phyloP scores from a whole-genome alignment of 208 protist species.

The Trypanosoma avium region DNA sequence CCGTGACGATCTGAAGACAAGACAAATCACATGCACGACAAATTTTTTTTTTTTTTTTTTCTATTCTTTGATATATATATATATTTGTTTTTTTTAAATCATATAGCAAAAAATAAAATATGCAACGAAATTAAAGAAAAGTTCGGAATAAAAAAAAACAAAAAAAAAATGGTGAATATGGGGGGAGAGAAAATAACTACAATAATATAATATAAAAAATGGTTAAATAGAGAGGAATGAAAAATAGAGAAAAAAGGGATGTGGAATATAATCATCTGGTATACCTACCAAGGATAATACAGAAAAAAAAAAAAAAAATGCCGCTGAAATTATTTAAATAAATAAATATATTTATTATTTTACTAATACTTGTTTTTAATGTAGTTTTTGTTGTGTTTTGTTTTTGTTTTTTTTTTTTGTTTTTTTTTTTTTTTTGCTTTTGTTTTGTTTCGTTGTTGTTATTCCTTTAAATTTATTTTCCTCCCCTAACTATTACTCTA shows the following conservation, averaged over 20 bases:
- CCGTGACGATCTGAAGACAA: too few relatives aligned
- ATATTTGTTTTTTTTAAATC: too few relatives aligned
- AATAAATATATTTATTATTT: conserved; percentile 15
- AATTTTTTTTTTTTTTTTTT: too few relatives aligned
- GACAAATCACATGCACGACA: too few relatives aligned
- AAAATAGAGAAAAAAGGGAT: conserved; percentile 20
- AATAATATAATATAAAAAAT: too few relatives aligned
- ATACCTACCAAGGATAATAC: neutral
- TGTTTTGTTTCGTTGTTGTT: neutral
- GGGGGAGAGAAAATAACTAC: too few relatives aligned
- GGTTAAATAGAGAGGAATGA: conserved; percentile 9
- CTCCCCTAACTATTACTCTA: neutral
- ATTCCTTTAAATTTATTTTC: neutral
- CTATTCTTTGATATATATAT: too few relatives aligned
- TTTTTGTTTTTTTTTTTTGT: conserved; percentile 9
- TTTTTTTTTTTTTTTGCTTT: conserved; percentile 1
- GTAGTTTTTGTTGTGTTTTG: neutral
- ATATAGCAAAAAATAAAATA: too few relatives aligned
- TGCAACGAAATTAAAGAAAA: too few relatives aligned
- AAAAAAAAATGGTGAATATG: too few relatives aligned
- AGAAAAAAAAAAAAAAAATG: conserved; percentile 4
- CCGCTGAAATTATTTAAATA: neutral
- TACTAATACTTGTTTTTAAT: neutral
- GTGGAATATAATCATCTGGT: too few relatives aligned
- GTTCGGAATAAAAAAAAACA: too few relatives aligned